Conservation (phyloP, 176 grass and related monocot genomes). For the Oryza meyeriana region DNA sequence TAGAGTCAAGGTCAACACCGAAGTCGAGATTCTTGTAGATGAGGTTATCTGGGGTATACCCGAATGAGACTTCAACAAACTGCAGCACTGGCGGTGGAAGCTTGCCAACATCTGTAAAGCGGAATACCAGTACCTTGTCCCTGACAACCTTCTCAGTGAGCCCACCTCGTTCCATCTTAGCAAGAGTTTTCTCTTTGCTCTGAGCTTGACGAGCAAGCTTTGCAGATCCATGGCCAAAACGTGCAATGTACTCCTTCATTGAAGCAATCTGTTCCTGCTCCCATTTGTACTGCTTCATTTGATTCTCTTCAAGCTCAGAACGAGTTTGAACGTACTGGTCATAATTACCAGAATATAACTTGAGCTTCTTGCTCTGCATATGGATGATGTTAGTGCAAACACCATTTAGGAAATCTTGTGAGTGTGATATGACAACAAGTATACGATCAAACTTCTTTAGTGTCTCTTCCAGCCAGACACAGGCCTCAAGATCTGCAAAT, state of each 20-base stretch:
- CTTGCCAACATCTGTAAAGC: constrained; percentile 88
- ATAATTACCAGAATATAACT: constrained; percentile 87
- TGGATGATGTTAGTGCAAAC: constrained; percentile 97
- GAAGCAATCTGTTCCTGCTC: constrained; percentile 92
- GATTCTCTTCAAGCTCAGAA: constrained; percentile 86
- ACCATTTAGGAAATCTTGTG: constrained; percentile 88
- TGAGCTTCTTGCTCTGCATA: constrained; percentile 91
- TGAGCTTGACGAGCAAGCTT: constrained; percentile 96
- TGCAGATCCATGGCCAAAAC: constrained; percentile 96
- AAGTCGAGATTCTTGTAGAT: constrained; percentile 90
- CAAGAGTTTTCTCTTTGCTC: constrained; percentile 94
- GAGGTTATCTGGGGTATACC: constrained; percentile 78
- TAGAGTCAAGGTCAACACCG: constrained; percentile 89
- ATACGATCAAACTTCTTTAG: constrained; percentile 88
- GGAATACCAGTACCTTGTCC: constrained; percentile 72
- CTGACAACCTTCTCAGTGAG: constrained; percentile 73
- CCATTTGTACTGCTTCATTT: constrained; percentile 98
- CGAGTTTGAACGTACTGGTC: constrained; percentile 92
- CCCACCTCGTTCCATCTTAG: constrained; percentile 95
- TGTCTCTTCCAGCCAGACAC: constrained; percentile 88
- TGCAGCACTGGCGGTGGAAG: constrained; percentile 89
- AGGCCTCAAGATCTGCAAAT: constrained; percentile 89
- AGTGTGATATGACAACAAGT: constrained; percentile 86
- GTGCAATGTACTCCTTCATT: constrained; percentile 98
- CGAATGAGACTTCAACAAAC: constrained; percentile 83